Evolutionary conservation across 169 alveolate species (phyloP).

Genomic region (Amoebophrya sp.): DNA sequence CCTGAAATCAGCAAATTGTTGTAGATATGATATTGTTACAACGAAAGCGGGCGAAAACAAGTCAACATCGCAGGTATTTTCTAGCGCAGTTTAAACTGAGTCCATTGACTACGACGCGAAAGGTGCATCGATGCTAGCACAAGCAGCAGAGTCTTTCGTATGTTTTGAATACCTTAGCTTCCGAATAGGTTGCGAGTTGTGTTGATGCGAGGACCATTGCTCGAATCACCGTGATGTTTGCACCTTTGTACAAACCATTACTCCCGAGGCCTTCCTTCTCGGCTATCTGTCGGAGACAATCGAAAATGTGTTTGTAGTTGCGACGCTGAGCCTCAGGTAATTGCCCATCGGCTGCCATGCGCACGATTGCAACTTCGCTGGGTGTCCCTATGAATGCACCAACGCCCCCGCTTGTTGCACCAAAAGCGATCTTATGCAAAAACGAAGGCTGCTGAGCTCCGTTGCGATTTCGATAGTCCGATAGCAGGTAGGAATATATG

Average conservation of each 20-base stretch:
- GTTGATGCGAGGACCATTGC: not conserved
- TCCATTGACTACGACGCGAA: too few relatives aligned
- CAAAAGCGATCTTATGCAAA: not conserved
- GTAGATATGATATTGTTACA: too few relatives aligned
- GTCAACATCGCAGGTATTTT: too few relatives aligned
- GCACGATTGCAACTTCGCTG: not conserved
- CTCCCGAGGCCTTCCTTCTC: not conserved
- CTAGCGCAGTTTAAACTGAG: too few relatives aligned
- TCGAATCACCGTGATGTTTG: not conserved
- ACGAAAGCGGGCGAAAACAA: too few relatives aligned
- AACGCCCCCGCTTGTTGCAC: not conserved
- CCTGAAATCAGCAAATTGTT: too few relatives aligned
- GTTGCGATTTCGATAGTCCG: not conserved
- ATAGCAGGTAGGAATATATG: not conserved
- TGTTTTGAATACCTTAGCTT: slow-evolving; percentile 11
- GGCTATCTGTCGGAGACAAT: not conserved
- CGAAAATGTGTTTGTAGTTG: not conserved
- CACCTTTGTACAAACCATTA: not conserved
- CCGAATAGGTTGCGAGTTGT: not conserved
- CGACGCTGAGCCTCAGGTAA: not conserved
- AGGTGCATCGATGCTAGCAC: too few relatives aligned
- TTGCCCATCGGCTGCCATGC: not conserved
- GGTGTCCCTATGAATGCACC: not conserved
- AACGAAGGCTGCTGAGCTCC: not conserved
- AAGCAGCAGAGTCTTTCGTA: too few relatives aligned